Evolutionary conservation across 768 basidiomycete species (phyloP).

Genomic region (Leccinum boreale): DNA sequence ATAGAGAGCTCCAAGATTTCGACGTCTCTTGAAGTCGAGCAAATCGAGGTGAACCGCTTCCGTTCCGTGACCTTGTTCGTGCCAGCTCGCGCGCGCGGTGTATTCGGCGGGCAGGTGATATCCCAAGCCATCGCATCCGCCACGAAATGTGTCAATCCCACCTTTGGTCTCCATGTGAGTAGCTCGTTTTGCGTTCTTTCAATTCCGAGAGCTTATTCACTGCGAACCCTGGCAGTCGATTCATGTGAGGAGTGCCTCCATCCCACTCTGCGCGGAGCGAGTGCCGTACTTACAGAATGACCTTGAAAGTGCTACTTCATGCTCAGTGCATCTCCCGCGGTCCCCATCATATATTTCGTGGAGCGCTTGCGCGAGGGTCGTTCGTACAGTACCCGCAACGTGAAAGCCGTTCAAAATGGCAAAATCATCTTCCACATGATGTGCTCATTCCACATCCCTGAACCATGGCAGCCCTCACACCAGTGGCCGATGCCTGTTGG

Average conservation of each 20-base stretch:
- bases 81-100: conserved; percentile 63
- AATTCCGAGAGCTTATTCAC: neutral
- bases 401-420: conserved; percentile 59
- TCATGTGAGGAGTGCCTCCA: conserved; percentile 49
- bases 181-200: neutral
- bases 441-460: conserved; percentile 81
- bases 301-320: conserved; percentile 78
- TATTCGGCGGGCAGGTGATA: conserved; percentile 89
- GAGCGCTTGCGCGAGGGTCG: conserved; percentile 72
- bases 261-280: neutral
- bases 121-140: conserved; percentile 83
- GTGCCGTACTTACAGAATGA: conserved; percentile 5
- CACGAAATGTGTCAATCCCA: conserved; percentile 66
- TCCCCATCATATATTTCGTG: conserved; percentile 76
- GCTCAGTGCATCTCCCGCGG: conserved; percentile 65
- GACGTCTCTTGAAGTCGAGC: conserved; percentile 73
- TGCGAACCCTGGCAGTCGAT: conserved; percentile 44
- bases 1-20: conserved; percentile 68
- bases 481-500: conserved; percentile 67
- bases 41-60: conserved; percentile 72
- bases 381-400: conserved; percentile 65
- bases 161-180: conserved; percentile 71
- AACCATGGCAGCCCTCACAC: conserved; percentile 67
- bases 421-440: conserved; percentile 58
- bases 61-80: conserved; percentile 71